Evolutionary conservation across 225 moss, liverwort and hornwort genomes (phyloP).

Genomic region (Pleurozium schreberi): DNA sequence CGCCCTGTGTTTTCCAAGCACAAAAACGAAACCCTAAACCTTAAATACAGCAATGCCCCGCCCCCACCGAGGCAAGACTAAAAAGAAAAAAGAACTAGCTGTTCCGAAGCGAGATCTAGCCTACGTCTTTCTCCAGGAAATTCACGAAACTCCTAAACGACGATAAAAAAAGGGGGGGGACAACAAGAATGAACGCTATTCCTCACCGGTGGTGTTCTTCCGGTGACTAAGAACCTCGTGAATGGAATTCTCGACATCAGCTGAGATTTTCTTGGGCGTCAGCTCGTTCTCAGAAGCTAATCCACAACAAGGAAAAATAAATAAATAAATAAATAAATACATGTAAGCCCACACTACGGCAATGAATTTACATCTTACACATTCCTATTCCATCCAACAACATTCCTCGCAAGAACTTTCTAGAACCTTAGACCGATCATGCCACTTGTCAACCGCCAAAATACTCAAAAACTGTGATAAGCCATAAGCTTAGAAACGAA

Average conservation of each 20-base stretch:
- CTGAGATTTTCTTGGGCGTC: constrained; percentile 8
- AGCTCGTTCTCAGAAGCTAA: constrained; percentile 16
- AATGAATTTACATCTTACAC: background rate
- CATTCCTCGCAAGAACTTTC: background rate
- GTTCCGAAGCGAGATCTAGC: too few species aligned
- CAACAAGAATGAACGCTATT: background rate
- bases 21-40: background rate
- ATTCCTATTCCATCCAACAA: background rate
- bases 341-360: background rate
- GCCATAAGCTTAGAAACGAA: background rate
- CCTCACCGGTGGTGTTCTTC: constrained; percentile 20
- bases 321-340: background rate
- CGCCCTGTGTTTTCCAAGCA: constrained; percentile 11
- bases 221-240: constrained; percentile 23
- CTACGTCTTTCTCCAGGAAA: background rate
- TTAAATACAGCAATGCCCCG: background rate
- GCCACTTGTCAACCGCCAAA: background rate
- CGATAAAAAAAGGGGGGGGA: too few species aligned
- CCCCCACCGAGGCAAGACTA: background rate
- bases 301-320: background rate
- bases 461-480: background rate
- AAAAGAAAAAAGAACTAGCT: background rate
- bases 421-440: background rate
- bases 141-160: background rate
- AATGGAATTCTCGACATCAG: constrained; percentile 10